Base-by-base conservation (phyloP, 2,329 filamentous ascomycete genomes). In the Diplocarpon mali region DNA sequence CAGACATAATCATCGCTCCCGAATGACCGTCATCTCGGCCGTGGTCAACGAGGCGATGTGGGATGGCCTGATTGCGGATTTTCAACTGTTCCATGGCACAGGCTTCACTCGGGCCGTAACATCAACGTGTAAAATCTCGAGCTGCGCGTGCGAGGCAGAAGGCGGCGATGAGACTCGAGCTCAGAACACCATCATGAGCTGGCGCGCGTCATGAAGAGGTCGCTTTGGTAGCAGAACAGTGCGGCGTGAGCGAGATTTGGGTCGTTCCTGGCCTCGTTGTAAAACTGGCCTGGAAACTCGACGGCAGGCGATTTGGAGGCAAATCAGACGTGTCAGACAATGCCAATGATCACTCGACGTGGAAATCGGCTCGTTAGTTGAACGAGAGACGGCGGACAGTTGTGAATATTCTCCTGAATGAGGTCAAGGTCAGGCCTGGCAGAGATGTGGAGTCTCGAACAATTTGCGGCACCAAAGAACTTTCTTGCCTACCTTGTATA, bases 51-150 rank as follows among this genome's bases (percentile, higher is more conserved):
- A 51, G 16, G 27, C 30, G 42, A 48, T 56, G 40, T 44, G 47
- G 46, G 36, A 52, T 50, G 50, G 53, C 52, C 54, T 50, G 47
- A 48, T 46, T 16, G 35, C 44, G 40, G 45, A 39, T 38, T 49
- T 39, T 49, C 49, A 49, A 52, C 42, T 48, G 49, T 53, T 55
- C 55, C 56, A 58, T 57, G 48, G 54, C 57, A 57, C 54, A 48
- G 44, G 37, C 28, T 37, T 53, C 40, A 42, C 45, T 42, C 51
- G 39, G 40, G 48, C 46, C 49, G 46, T 51, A 50, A 51, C 53
- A 54, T 53, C 48, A 51, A 55, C 50, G 40, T 48, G 35, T 30
- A 39, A 39, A 42, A 39, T 52, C 36, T 40, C 39, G 48, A 28
- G 42, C 45, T 53, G 46, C 41, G 46, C 53, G 50, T 47, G 48